phyloP scores from a whole-genome alignment of 1,139 yeast genomes.

The Pneumocystis jirovecii region DNA sequence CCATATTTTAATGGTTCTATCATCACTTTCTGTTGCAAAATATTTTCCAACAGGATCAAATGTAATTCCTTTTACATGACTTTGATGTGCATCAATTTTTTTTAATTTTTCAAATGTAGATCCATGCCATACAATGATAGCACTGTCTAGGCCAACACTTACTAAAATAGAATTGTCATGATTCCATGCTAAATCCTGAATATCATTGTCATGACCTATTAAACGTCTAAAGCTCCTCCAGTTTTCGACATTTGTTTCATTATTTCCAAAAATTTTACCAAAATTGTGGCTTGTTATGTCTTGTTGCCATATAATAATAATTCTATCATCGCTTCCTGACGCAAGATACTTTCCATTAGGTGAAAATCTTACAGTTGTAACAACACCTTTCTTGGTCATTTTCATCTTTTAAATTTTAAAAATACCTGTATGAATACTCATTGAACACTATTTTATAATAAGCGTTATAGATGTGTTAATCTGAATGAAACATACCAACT shows the following conservation, averaged over 20 bases:
- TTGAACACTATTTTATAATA: conserved; percentile 33
- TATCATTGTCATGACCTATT: conserved; percentile 87
- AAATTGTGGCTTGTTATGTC: conserved; percentile 40
- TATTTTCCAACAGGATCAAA: conserved; percentile 93
- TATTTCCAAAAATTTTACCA: conserved; percentile 8
- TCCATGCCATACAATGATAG: conserved; percentile 89
- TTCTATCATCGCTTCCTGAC: conserved; percentile 88
- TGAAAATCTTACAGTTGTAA: conserved; percentile 78
- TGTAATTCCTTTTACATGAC: conserved; percentile 90
- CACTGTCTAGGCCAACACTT: conserved; percentile 84
- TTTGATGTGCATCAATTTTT: conserved; percentile 80
- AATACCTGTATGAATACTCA: conserved; percentile 53
- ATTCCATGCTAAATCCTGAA: conserved; percentile 95
- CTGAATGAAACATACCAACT: conserved; percentile 25
- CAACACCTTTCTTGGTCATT: conserved; percentile 45
- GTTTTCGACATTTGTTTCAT: conserved; percentile 6
- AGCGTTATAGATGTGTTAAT: neutral
- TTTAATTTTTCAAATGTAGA: conserved; percentile 78
- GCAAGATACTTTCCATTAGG: conserved; percentile 87
- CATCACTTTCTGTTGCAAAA: conserved; percentile 86
- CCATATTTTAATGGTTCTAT: conserved; percentile 73
- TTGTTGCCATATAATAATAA: conserved; percentile 80
- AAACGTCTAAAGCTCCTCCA: conserved; percentile 38
- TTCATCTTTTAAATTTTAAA: neutral
- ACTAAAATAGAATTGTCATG: conserved; percentile 84